Percentiles rank a stretch among this genome's conserved stretches.
Evolutionary conservation across 2,329 filamentous ascomycete species (phyloP).

Genomic region (Venturia pyrina): DNA sequence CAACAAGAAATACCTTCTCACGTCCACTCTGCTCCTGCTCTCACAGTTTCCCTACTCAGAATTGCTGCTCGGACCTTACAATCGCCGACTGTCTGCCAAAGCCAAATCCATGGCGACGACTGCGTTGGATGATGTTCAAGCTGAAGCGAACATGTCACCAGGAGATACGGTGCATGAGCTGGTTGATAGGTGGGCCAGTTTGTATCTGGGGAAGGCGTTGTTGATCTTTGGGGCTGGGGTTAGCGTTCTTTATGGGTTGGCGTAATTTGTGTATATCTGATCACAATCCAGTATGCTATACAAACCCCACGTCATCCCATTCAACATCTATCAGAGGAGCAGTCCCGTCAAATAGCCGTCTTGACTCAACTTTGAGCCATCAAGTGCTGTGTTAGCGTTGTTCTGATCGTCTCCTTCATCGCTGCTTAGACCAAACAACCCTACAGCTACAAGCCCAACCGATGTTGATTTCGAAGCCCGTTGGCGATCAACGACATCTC

Average conservation of each 20-base stretch:
- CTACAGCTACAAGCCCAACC: slow-evolving; percentile 5
- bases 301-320: background rate
- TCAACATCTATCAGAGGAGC: background rate
- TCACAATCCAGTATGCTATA: background rate
- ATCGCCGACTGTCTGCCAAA: background rate
- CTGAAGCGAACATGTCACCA: background rate
- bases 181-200: background rate
- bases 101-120: background rate
- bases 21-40: background rate
- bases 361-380: background rate
- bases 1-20: background rate
- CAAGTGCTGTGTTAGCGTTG: background rate
- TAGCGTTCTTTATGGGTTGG: background rate
- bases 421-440: background rate
- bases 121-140: background rate
- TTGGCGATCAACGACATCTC: background rate
- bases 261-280: background rate
- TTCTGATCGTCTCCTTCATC: background rate
- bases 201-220: background rate
- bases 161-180: slow-evolving; percentile 1
- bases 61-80: background rate
- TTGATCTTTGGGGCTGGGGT: background rate
- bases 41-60: background rate
- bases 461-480: background rate
- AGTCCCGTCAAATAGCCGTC: slow-evolving; percentile 4